A percentile compares a stretch with the other conserved stretches of the same genome.
Conservation (phyloP, 2,329 filamentous ascomycete genomes). For the Neofusicoccum umdonicola region DNA sequence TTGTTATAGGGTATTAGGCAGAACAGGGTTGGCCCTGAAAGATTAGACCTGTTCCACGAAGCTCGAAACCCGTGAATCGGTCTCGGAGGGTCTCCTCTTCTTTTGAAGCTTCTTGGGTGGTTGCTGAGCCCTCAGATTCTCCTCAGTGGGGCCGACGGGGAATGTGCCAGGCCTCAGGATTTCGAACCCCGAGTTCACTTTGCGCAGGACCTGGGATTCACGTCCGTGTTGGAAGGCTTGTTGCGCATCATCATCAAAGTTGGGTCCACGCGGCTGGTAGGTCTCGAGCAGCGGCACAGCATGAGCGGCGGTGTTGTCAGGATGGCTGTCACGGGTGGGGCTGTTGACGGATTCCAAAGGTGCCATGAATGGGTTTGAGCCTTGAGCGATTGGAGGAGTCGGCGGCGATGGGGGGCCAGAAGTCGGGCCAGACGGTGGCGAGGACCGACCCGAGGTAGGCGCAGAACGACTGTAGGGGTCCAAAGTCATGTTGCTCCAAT, state of each 20-base stretch:
- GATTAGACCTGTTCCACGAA: constrained; percentile 37
- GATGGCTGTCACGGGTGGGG: constrained; percentile 26
- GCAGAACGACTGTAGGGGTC: constrained; percentile 20
- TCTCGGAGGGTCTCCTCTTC: constrained; percentile 35
- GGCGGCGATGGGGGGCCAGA: neutral
- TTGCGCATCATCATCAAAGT: constrained; percentile 32
- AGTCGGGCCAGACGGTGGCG: neutral
- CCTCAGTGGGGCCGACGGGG: constrained; percentile 25
- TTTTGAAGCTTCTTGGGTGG: constrained; percentile 44
- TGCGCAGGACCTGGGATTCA: constrained; percentile 36
- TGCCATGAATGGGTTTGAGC: constrained; percentile 19
- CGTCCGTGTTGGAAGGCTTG: constrained; percentile 29
- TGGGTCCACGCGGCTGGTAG: constrained; percentile 37
- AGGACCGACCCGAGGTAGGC: neutral
- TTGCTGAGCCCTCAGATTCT: constrained; percentile 27
- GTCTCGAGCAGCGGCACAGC: constrained; percentile 34
- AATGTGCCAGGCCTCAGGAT: constrained; percentile 41
- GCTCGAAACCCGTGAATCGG: constrained; percentile 31
- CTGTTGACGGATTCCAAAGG: constrained; percentile 20
- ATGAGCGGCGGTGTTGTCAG: constrained; percentile 29
- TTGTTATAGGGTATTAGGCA: neutral
- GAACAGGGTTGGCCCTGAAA: neutral
- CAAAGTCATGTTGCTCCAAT: constrained; percentile 37
- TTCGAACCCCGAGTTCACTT: constrained; percentile 43
- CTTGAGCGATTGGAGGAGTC: constrained; percentile 23